Conservation (phyloP, 805 yeast genomes). For the Ogataea kodamae region DNA sequence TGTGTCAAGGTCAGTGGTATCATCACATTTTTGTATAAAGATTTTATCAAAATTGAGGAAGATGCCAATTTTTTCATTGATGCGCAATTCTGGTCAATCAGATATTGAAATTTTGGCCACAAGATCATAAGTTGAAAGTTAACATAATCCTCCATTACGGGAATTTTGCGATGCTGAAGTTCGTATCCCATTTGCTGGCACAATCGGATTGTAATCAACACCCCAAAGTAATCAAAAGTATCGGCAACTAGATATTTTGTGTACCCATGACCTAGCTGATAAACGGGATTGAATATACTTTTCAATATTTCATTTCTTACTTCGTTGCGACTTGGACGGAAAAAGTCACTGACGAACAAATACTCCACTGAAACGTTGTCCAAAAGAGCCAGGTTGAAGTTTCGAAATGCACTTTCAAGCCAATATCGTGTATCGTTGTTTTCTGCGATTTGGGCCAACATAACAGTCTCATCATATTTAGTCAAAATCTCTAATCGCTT, state of each 20-base stretch:
- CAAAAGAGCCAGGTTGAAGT: slow-evolving; percentile 65
- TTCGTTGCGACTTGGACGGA: slow-evolving; percentile 45
- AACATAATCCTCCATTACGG: slow-evolving; percentile 67
- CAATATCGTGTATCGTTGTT: slow-evolving; percentile 56
- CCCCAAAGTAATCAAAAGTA: slow-evolving; percentile 72
- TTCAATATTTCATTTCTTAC: slow-evolving; percentile 44
- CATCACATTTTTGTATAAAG: slow-evolving; percentile 29
- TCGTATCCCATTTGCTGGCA: slow-evolving; percentile 62
- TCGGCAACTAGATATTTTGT: slow-evolving; percentile 38
- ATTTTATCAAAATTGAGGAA: slow-evolving; percentile 34
- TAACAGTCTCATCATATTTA: slow-evolving; percentile 55
- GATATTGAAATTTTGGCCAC: slow-evolving; percentile 84
- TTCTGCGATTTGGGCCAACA: slow-evolving; percentile 84
- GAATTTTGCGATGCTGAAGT: slow-evolving; percentile 65
- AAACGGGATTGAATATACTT: slow-evolving; percentile 52
- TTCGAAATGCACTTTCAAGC: slow-evolving; percentile 71
- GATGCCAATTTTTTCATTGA: slow-evolving; percentile 54
- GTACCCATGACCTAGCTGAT: slow-evolving; percentile 46
- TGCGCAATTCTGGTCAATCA: slow-evolving; percentile 76
- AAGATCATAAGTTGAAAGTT: slow-evolving; percentile 60
- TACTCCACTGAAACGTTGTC: slow-evolving; percentile 80
- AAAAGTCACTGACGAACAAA: slow-evolving; percentile 68
- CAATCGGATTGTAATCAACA: slow-evolving; percentile 69
- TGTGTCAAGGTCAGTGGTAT: slow-evolving; percentile 69
- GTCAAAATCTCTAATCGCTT: slow-evolving; percentile 56